Conservation (phyloP, 495 filamentous ascomycete species). For the Penicillium lividum region DNA sequence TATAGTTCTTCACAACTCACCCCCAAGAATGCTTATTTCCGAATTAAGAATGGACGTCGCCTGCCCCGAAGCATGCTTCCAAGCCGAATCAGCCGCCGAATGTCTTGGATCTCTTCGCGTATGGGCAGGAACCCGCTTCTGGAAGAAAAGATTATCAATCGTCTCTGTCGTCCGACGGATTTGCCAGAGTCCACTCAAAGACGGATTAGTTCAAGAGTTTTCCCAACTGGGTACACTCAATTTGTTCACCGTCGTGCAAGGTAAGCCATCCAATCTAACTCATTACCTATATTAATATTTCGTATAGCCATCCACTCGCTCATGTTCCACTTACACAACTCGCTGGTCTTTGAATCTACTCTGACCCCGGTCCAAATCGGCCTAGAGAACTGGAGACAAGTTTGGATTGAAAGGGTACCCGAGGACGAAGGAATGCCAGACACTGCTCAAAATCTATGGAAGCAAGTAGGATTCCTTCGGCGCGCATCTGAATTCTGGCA, state of each 20-base stretch:
- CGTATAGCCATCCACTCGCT: constrained; percentile 31
- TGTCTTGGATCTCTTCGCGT: constrained; percentile 8
- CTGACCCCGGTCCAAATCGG: constrained; percentile 28
- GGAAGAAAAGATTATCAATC: constrained; percentile 23
- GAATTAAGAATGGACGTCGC: constrained; percentile 34
- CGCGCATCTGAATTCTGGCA: constrained; percentile 35
- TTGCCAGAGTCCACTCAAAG: constrained; percentile 20
- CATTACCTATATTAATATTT: neutral
- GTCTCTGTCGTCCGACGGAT: constrained; percentile 24
- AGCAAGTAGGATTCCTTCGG: constrained; percentile 29
- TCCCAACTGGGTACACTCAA: constrained; percentile 28
- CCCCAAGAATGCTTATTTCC: constrained; percentile 33
- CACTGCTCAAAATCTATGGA: constrained; percentile 26
- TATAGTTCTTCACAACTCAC: constrained; percentile 32
- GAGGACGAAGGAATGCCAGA: constrained; percentile 27
- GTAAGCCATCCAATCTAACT: constrained; percentile 5
- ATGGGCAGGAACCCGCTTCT: constrained; percentile 23
- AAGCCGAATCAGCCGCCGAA: constrained; percentile 22
- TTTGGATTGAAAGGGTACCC: constrained; percentile 26
- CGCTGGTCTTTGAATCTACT: constrained; percentile 31
- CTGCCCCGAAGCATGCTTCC: constrained; percentile 32
- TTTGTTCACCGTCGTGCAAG: constrained; percentile 29
- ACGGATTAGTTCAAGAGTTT: constrained; percentile 18
- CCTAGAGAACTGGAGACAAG: constrained; percentile 30
- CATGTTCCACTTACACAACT: constrained; percentile 33